Conservation (phyloP, 2,329 filamentous ascomycete species). For the Colletotrichum shisoi region DNA sequence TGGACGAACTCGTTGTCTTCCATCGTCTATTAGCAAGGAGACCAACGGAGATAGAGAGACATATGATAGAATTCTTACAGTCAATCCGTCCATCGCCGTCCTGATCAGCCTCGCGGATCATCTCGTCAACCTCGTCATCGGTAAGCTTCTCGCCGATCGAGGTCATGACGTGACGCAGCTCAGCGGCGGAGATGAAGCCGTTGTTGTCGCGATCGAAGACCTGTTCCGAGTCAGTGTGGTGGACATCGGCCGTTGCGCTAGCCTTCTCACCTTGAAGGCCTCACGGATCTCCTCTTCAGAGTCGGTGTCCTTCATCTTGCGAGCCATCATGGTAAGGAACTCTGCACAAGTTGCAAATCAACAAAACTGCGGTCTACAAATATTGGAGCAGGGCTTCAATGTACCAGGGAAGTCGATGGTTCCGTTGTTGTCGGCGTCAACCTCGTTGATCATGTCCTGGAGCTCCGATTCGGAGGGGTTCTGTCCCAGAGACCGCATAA, state of each 20-base stretch:
- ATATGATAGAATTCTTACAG: slow-evolving; percentile 62
- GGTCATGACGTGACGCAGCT: slow-evolving; percentile 90
- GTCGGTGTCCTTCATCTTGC: slow-evolving; percentile 94
- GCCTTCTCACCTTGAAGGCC: slow-evolving; percentile 76
- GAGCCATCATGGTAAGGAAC: slow-evolving; percentile 92
- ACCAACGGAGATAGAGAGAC: background rate
- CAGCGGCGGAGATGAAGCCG: slow-evolving; percentile 87
- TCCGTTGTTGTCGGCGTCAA: slow-evolving; percentile 90
- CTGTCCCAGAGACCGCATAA: slow-evolving; percentile 89
- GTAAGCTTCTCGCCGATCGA: slow-evolving; percentile 91
- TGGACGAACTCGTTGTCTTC: slow-evolving; percentile 91
- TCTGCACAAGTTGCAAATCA: slow-evolving; percentile 62
- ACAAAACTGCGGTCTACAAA: slow-evolving; percentile 27
- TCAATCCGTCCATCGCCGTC: slow-evolving; percentile 89
- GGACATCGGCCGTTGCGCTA: background rate
- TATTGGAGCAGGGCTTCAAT: slow-evolving; percentile 42
- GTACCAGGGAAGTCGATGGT: slow-evolving; percentile 90
- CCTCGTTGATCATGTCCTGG: slow-evolving; percentile 94
- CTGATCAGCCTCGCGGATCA: slow-evolving; percentile 91
- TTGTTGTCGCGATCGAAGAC: slow-evolving; percentile 91
- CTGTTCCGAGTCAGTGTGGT: slow-evolving; percentile 47
- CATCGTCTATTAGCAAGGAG: slow-evolving; percentile 1
- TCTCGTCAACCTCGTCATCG: slow-evolving; percentile 90
- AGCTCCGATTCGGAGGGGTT: slow-evolving; percentile 90
- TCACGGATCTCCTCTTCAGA: slow-evolving; percentile 91